Base-by-base conservation (phyloP, 1,284 basidiomycete genomes). In the Mycena sp. region DNA sequence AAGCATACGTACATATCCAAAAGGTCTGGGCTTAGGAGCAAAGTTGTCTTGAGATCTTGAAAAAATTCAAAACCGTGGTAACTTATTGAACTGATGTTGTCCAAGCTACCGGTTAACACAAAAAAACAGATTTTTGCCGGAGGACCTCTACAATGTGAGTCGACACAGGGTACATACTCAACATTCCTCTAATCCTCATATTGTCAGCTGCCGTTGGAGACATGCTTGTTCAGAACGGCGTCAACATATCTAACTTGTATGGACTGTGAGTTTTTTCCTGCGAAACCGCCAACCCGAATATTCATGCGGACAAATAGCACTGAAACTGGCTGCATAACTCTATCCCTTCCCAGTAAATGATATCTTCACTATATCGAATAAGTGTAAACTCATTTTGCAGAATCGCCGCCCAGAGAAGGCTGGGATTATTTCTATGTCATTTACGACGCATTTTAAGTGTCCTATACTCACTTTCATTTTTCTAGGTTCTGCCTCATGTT, bases 391-490 rank as follows among this genome's bases (percentile, higher is more conserved):
- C 10, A 23, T 21, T 17, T 17, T 30, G 9, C 23, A 70, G 67
- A 60, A n/a, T 26, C 44, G 6, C 61, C 28, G 3, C 70, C 70
- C 0, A 48, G 43, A 5, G 71, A 70, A 29, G 70, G 70, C 23
- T 73, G 73, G 71, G 71, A 73, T 43, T 73, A 72, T 51, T 73
- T 73, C 58, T 59, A 67, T 55, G 70, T 70, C n/a, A 17, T 6
- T 12, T 35, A 29, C 32, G 21, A 40, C 32, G 32, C 19, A 32
- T 14, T 58, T n/a, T n/a, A n/a, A n/a, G n/a, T n/a, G n/a, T n/a
- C n/a, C n/a, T n/a, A n/a, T 19, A n/a, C 19, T 35, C 3, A 53
- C 6, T 26, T 2, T 38, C 7, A 23, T 10, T n/a, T 16, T 23
- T 37, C 17, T 19, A 67, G 14, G 65, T n/a, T 67, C 6, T 67